Evolutionary conservation across 768 basidiomycete genomes (phyloP), one percentile per base, ranked within the genome.

Genomic region (Tricholomella constricta): DNA sequence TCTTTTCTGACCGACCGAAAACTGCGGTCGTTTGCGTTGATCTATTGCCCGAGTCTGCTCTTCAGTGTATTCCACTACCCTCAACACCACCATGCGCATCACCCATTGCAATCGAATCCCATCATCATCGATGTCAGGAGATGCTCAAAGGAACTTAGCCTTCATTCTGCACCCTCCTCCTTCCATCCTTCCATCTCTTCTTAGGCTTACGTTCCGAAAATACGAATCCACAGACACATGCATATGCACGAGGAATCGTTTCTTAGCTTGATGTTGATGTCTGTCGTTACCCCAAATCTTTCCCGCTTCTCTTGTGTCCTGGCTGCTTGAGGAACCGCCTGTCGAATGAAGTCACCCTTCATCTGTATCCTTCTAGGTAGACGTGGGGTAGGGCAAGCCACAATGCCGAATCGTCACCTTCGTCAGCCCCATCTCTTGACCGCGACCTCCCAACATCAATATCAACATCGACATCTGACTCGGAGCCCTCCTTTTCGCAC

Each of bases 101-200:
- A 17, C 11, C 4, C 6, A 10, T 40, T 31, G 17, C 8, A 8
- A 22, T 20, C 5, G 17, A 2, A 10, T 22, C 20, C 2, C 12
- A 12, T 22, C 20, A n/a, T n/a, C n/a, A 22, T 25, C 42, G n/a
- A 43, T 19, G 27, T 27, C 14, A 5, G 42, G 15, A n/a, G n/a
- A n/a, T n/a, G n/a, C n/a, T n/a, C n/a, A 43, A 12, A 42, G 25
- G 41, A 38, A 10, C 14, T 19, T 12, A 11, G 11, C 35, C 31
- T 32, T 22, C 49, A 42, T 43, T 43, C 29, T 9, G 14, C 37
- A 32, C 44, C n/a, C n/a, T n/a, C n/a, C n/a, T n/a, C 51, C 51
- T n/a, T n/a, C n/a, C n/a, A n/a, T 52, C 44, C 32, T 52, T 38
- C 36, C 20, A 4, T 20, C 29, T 40, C 3, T n/a, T 36, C 44